Evolutionary conservation across 2,329 filamentous ascomycete species (phyloP).

Genomic region (Cladorrhinum sp.): DNA sequence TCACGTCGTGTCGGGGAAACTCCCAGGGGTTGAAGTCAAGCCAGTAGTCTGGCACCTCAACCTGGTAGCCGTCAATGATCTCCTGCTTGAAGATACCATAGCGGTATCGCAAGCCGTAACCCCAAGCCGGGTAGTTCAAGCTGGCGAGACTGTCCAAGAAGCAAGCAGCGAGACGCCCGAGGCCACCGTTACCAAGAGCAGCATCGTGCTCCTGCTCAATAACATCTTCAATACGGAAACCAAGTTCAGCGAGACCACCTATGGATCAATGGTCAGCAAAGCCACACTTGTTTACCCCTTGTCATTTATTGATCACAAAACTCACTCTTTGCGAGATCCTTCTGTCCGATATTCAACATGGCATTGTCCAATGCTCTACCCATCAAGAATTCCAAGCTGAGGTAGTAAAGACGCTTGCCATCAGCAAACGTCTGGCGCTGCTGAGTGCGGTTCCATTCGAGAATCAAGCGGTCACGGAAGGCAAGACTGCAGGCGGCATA

Average conservation of each 20-base stretch:
- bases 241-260: constrained; percentile 85
- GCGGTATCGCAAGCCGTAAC: constrained; percentile 90
- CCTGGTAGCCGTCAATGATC: constrained; percentile 95
- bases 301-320: neutral
- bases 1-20: constrained; percentile 92
- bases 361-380: constrained; percentile 95
- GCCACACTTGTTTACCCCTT: neutral
- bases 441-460: constrained; percentile 98
- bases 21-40: constrained; percentile 99
- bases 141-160: constrained; percentile 95
- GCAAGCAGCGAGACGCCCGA: constrained; percentile 91
- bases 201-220: constrained; percentile 95
- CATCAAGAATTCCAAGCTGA: constrained; percentile 98
- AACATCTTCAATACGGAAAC: constrained; percentile 95
- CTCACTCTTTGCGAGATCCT: constrained; percentile 76
- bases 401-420: constrained; percentile 92
- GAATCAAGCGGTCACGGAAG: constrained; percentile 86
- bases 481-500: constrained; percentile 90
- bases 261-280: constrained; percentile 6
- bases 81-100: constrained; percentile 99
- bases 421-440: constrained; percentile 90
- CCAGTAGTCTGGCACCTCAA: constrained; percentile 98
- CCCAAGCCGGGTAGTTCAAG: constrained; percentile 94
- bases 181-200: constrained; percentile 90
- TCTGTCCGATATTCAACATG: constrained; percentile 92